phyloP scores from a whole-genome alignment of 202 grass and related monocot genomes.

The Alloteropsis angusta region DNA sequence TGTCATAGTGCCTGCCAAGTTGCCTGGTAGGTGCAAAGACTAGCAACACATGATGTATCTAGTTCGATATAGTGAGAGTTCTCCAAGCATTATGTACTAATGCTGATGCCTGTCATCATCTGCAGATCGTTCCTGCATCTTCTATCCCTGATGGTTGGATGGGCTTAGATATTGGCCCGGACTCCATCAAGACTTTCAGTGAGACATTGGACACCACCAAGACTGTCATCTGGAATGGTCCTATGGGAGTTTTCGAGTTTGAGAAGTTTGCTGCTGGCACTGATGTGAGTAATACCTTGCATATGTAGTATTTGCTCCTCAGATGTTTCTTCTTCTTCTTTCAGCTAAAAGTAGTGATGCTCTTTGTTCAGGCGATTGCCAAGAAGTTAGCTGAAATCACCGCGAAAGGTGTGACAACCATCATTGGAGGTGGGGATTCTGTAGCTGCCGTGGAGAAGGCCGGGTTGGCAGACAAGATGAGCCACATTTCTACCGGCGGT shows the following conservation, averaged over 20 bases:
- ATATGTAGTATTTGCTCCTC: not conserved
- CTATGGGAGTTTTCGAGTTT: slow-evolving; percentile 76
- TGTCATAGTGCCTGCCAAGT: not conserved
- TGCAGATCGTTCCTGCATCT: slow-evolving; percentile 62
- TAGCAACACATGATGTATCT: not conserved
- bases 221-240: slow-evolving; percentile 78
- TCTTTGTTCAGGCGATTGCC: slow-evolving; percentile 44
- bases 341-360: not conserved
- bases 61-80: not conserved
- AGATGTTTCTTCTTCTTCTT: not conserved
- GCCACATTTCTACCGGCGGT: slow-evolving; percentile 75
- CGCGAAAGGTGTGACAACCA: slow-evolving; percentile 45
- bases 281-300: slow-evolving; percentile 23
- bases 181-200: slow-evolving; percentile 51
- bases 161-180: slow-evolving; percentile 66
- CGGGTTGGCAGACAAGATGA: slow-evolving; percentile 54
- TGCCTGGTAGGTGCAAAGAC: not conserved
- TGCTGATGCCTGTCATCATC: not conserved
- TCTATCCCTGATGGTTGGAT: slow-evolving; percentile 68
- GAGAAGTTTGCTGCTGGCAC: slow-evolving; percentile 66
- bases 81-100: not conserved
- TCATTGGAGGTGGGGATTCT: slow-evolving; percentile 73
- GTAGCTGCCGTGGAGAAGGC: slow-evolving; percentile 74
- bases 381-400: slow-evolving; percentile 69
- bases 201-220: slow-evolving; percentile 49